Evolutionary conservation across 164 flowering plant species (phyloP).

Genomic region (Cinnamomum chago): DNA sequence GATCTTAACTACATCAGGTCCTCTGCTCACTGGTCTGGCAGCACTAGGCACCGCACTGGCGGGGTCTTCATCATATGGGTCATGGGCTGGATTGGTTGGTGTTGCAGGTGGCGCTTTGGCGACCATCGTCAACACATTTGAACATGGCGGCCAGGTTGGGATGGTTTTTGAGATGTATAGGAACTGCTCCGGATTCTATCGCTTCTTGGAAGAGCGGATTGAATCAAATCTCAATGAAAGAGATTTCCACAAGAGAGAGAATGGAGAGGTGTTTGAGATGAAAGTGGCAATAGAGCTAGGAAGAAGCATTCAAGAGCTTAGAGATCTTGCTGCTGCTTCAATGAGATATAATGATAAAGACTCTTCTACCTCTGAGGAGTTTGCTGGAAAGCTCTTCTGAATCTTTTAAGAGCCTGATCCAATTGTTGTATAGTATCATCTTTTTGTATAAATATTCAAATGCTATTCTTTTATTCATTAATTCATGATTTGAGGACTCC

Average conservation of each 20-base stretch:
- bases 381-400: not conserved
- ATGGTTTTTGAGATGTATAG: slow-evolving; percentile 56
- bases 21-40: slow-evolving; percentile 46
- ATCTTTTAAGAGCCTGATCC: not conserved
- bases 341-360: not conserved
- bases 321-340: slow-evolving; percentile 7
- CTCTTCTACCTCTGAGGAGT: not conserved
- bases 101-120: slow-evolving; percentile 46
- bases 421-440: not conserved
- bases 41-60: slow-evolving; percentile 37
- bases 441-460: too few species aligned
- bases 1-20: slow-evolving; percentile 43
- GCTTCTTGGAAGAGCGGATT: slow-evolving; percentile 30
- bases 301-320: slow-evolving; percentile 39
- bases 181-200: slow-evolving; percentile 34
- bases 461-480: too few species aligned
- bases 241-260: slow-evolving; percentile 32
- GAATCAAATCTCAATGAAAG: slow-evolving; percentile 20
- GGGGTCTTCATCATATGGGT: slow-evolving; percentile 21
- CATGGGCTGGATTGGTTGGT: slow-evolving; percentile 22
- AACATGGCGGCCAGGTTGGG: slow-evolving; percentile 65
- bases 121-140: slow-evolving; percentile 36
- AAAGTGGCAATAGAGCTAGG: slow-evolving; percentile 47
- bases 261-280: slow-evolving; percentile 50
- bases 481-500: too few species aligned